Evolutionary conservation across 331 rosid genomes (phyloP), one percentile per base, ranked within the genome.

Genomic region (Rosa hybrid): DNA sequence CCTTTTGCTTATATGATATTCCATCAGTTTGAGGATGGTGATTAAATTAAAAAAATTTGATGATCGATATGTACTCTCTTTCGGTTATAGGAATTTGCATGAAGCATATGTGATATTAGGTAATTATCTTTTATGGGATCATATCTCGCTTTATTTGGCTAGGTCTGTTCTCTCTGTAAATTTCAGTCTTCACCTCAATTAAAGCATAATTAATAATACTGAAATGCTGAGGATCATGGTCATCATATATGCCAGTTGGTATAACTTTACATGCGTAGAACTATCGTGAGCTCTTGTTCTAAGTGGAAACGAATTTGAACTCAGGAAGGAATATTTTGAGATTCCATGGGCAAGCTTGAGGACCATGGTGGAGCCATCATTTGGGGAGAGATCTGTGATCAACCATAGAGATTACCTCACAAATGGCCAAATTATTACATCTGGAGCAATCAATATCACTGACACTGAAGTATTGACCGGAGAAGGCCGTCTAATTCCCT

Each of bases 241-340:
- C 3, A 16, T 71, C 1, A 23, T 45, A 48, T 25, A 72, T 72
- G 63, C 6, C 10, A 21, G 17, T 11, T 42, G 30, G 16, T 75
- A 21, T 27, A n/a, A 74, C 39, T 75, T 74, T n/a, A 20, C 9
- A 1, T 75, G 8, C 10, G 34, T 48, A 38, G 20, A 41, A 76
- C 21, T 64, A n/a, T 77, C 23, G 1, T 75, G 16, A 34, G 12
- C 16, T 49, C 49, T 54, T 63, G 3, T 45, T n/a, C 77, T 85
- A 54, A 81, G 54, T 49, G 83, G 18, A 73, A 82, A 74, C 5
- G 34, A 68, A 57, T 50, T 39, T 68, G 62, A 48, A 21, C 54
- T 9, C 88, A 94, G 97, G 87, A 94, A 94, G 87, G 98, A 94
- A 41, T 89, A 94, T 81, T 92, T 88, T 87, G 97, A 92, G 88